Evolutionary conservation across 352 stramenopile species (phyloP), one percentile per base, ranked within the genome.

Genomic region (Paralagenidium karlingii): DNA sequence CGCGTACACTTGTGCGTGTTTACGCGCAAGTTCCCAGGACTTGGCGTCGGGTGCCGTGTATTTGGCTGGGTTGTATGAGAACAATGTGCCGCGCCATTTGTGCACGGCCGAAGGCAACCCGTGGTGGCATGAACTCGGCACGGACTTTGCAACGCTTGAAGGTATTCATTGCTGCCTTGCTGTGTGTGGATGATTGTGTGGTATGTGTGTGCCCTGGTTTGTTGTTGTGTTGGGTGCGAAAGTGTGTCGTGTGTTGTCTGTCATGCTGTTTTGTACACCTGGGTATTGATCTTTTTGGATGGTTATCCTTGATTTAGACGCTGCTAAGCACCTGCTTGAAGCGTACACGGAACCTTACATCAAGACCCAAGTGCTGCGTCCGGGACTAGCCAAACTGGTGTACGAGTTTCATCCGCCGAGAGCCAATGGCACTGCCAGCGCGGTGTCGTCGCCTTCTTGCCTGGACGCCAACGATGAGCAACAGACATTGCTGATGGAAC

Each of bases 1-100:
- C 43, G 74, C 78, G 24, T 89, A 87, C 54, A 94, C 81, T 15
- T 51, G 70, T 36, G 67, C 83, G 43, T 94, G 81, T 53, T 62
- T 94, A 41, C 68, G 75, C 18, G 56, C 80, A 1, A 68, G 86
- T 24, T 62, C 81, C 13, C 39, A 60, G 22, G 63, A 88, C 22
- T 47, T 92, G 13, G 81, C 78, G 24, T 71, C 77, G 33, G 81
- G 69, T 45, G 75, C 76, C 5, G 81, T 92, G 31, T 88, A 91
- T 36, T 44, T 92, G 44, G 79, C 81, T 1, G 73, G 81, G 19
- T 55, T 90, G 22, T 86, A 90, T 48, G 71, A 92, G 56, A 79
- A 68, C 49, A 78, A 83, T 32, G 61, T 92, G 47, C 66, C 75
- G 1, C 60, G 69, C 20, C 49, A 70, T 9, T 37, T 86, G 47